Percentiles rank a stretch among this genome's conserved stretches.
phyloP scores from a whole-genome alignment of 495 filamentous ascomycete genomes.

The Xylaria scruposa region DNA sequence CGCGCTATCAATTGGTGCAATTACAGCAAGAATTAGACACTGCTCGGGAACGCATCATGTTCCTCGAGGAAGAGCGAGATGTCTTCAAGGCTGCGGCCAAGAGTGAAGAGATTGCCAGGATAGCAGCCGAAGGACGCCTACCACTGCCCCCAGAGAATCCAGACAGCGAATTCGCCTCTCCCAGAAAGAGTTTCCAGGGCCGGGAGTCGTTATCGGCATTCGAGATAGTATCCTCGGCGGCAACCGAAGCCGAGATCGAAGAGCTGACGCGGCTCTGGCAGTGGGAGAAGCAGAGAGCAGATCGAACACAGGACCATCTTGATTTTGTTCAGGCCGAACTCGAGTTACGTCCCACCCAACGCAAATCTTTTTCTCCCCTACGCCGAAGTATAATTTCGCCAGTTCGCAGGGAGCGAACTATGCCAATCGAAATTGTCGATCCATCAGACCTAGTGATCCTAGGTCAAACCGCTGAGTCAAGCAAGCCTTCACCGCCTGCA shows the following conservation, averaged over 20 bases:
- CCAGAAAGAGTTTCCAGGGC: constrained; percentile 41
- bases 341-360: constrained; percentile 70
- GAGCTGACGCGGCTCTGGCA: constrained; percentile 67
- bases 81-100: constrained; percentile 65
- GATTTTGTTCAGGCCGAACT: constrained; percentile 86
- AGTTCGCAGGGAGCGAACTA: constrained; percentile 41
- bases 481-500: constrained; percentile 2
- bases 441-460: constrained; percentile 52
- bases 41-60: constrained; percentile 65
- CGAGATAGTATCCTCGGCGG: constrained; percentile 50
- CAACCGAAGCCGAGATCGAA: constrained; percentile 60
- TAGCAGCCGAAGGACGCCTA: constrained; percentile 69
- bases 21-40: constrained; percentile 76
- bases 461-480: constrained; percentile 37
- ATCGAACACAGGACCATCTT: constrained; percentile 72
- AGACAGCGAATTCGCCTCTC: constrained; percentile 56
- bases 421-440: constrained; percentile 44
- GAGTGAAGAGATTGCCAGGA: constrained; percentile 63
- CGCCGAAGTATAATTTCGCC: constrained; percentile 32
- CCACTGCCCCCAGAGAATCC: constrained; percentile 58
- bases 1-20: constrained; percentile 73
- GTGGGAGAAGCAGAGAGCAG: constrained; percentile 68
- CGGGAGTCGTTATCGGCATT: constrained; percentile 47
- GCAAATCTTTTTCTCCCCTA: constrained; percentile 31
- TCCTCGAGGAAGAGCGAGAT: constrained; percentile 75